A percentile compares a stretch with the other conserved stretches of the same genome.
Evolutionary conservation across 1,284 basidiomycete genomes (phyloP).

Genomic region (Leccinum angustisporum): DNA sequence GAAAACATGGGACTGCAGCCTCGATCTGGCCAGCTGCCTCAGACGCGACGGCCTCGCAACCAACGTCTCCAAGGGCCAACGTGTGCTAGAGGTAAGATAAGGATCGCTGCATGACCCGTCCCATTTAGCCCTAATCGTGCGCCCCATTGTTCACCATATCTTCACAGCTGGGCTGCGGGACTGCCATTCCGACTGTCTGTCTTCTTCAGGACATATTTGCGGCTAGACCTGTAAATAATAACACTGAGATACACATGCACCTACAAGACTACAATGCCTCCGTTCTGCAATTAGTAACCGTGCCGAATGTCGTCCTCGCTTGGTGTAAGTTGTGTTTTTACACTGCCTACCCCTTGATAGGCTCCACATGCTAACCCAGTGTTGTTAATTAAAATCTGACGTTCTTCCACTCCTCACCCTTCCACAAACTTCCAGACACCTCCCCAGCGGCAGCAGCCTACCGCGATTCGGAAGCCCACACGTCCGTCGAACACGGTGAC

Average conservation of each 20-base stretch:
- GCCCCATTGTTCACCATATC: background rate
- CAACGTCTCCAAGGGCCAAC: slow-evolving; percentile 41
- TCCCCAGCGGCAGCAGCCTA: slow-evolving; percentile 26
- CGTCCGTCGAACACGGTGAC: slow-evolving; percentile 1
- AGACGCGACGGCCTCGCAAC: slow-evolving; percentile 30
- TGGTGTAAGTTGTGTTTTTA: slow-evolving; percentile 63
- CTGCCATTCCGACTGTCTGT: slow-evolving; percentile 80
- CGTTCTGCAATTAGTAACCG: slow-evolving; percentile 80
- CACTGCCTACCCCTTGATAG: background rate
- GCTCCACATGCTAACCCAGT: background rate
- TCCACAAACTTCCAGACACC: slow-evolving; percentile 21
- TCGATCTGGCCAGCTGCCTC: slow-evolving; percentile 77
- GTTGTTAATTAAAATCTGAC: background rate
- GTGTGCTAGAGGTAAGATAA: slow-evolving; percentile 60
- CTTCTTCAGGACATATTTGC: slow-evolving; percentile 66
- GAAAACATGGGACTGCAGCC: slow-evolving; percentile 97
- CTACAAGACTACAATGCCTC: slow-evolving; percentile 93
- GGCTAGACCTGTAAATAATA: slow-evolving; percentile 17
- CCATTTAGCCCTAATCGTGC: background rate
- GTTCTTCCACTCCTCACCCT: background rate
- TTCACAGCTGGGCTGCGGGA: slow-evolving; percentile 83
- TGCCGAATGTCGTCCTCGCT: slow-evolving; percentile 86
- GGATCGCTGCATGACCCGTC: slow-evolving; percentile 5
- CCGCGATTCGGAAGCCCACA: slow-evolving; percentile 11
- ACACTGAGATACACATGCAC: slow-evolving; percentile 58